Evolutionary conservation across 169 alveolate genomes (phyloP), one percentile per base, ranked within the genome.

Genomic region (Plasmodium fragile): DNA sequence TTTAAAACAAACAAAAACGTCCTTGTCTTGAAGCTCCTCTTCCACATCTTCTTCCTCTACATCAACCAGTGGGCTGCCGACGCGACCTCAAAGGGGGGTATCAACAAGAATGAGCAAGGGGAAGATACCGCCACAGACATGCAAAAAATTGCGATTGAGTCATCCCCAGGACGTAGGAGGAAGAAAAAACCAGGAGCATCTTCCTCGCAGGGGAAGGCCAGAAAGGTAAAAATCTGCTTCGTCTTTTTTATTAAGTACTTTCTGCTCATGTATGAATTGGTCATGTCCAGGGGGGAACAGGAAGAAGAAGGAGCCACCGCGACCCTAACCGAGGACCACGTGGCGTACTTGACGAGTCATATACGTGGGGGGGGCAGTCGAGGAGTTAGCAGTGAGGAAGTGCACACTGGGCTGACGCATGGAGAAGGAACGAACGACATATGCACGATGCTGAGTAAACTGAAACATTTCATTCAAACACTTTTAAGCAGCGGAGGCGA

Each of bases 171-270:
- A 81, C 10, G 25, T 30, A 1, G 3, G 41, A 28, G 10, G 45
- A 81, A 81, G 78, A 28, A 81, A 53, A 25, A 55, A 8, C 0
- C 25, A 13, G 10, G 32, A 10, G 22, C 30, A 71, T 0, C 8
- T 4, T 16, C 8, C 11, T 16, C 8, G 11, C 52, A 69, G 18
- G 25, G 28, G 32, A 83, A 39, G 7, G 36, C 11, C 18, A 30
- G 22, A 84, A 84, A 84, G 41, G 30, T 84, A 25, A 53, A 72
- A 72, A 52, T 0, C 7, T 84, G 70, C 49, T 84, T 71, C 55
- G 53, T 72, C 59, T 84, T 84, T 84, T 84, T 84, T 84, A 84
- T 84, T 11, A 73, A 84, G 41, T 84, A 84, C 78, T 84, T 84
- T 65, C 32, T 84, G 22, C 55, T 43, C 13, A 49, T 34, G 25